phyloP scores from a whole-genome alignment of 179 eudicot species.

The Nepenthes alata region DNA sequence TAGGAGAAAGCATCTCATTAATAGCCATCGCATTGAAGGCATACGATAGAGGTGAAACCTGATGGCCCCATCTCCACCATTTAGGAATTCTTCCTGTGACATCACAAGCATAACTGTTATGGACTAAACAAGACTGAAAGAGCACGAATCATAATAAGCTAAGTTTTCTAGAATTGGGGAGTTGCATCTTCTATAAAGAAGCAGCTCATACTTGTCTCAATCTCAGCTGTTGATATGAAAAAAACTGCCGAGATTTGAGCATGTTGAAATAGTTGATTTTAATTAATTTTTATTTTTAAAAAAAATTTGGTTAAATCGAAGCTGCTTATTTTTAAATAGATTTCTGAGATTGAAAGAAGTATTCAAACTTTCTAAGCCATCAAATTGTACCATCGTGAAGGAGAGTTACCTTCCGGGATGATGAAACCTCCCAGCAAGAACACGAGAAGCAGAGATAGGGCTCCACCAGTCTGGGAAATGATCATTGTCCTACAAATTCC shows the following conservation, averaged over 20 bases:
- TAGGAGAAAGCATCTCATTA: conserved; percentile 78
- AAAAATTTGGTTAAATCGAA: no score
- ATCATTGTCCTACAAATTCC: conserved; percentile 79
- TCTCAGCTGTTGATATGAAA: no score
- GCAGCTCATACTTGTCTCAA: no score
- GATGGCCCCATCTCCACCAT: conserved; percentile 86
- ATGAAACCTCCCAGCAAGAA: conserved; percentile 90
- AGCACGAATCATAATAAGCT: neutral
- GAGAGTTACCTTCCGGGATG: conserved; percentile 48
- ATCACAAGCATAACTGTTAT: no score
- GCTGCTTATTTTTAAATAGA: no score
- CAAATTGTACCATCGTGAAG: neutral
- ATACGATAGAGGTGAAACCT: conserved; percentile 75
- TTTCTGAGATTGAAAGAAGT: no score
- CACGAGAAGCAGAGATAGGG: conserved; percentile 53
- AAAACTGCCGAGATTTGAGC: no score
- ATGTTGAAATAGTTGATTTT: no score
- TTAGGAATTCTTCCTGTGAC: conserved; percentile 45
- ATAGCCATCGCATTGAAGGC: conserved; percentile 70
- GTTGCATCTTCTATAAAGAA: no score
- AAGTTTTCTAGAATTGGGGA: neutral
- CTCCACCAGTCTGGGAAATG: conserved; percentile 77
- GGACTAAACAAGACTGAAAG: neutral
- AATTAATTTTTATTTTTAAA: no score
- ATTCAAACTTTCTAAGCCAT: no score